phyloP scores from a whole-genome alignment of 176 grass and related monocot genomes.

The Oryza glumipatula region DNA sequence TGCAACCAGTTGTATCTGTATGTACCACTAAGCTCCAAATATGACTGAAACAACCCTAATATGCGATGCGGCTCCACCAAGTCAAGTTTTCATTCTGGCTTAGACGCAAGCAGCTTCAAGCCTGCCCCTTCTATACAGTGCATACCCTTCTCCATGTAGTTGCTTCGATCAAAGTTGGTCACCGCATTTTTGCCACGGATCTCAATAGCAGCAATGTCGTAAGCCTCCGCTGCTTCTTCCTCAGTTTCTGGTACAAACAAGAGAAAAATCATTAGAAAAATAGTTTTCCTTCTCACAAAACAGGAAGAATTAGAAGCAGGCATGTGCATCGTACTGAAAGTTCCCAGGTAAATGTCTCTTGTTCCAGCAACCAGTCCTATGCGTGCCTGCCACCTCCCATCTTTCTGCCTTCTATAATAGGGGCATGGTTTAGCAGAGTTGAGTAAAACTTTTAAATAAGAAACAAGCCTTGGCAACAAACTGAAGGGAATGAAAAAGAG shows the following conservation, averaged over 20 bases:
- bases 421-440: constrained; percentile 31
- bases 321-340: constrained; percentile 68
- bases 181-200: constrained; percentile 89
- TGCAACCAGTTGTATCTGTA: constrained; percentile 55
- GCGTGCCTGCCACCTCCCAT: constrained; percentile 95
- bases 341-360: constrained; percentile 97
- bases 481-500: constrained; percentile 31
- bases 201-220: constrained; percentile 92
- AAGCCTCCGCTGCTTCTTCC: constrained; percentile 97
- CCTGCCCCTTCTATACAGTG: constrained; percentile 61
- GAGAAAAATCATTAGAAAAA: constrained; percentile 17
- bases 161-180: constrained; percentile 96
- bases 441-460: constrained; percentile 15
- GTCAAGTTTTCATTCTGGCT: constrained; percentile 47
- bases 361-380: constrained; percentile 89
- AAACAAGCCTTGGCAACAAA: constrained; percentile 15
- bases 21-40: constrained; percentile 53
- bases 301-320: not conserved
- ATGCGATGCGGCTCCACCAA: constrained; percentile 19
- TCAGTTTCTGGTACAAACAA: constrained; percentile 74
- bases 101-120: constrained; percentile 48
- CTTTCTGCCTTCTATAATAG: constrained; percentile 82
- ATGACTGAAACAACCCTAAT: constrained; percentile 25
- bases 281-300: not conserved
- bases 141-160: constrained; percentile 66